Evolutionary conservation across 495 filamentous ascomycete genomes (phyloP).

Genomic region (Aspergillus coremiiformis): DNA sequence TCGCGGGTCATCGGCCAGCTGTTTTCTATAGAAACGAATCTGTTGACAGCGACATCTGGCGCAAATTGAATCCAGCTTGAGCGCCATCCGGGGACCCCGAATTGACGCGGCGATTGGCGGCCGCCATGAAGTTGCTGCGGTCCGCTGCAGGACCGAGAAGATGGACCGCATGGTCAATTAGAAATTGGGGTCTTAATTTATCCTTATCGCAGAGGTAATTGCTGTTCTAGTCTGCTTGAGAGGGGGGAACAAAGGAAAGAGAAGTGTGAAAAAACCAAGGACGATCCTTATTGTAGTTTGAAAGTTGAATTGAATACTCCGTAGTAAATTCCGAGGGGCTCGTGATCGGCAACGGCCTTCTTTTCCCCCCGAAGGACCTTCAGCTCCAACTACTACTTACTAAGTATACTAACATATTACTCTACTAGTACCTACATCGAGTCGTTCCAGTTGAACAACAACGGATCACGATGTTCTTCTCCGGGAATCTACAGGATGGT

Average conservation of each 20-base stretch:
- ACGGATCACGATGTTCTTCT: conserved; percentile 57
- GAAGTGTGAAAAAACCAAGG: neutral
- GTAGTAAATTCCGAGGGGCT: conserved; percentile 5
- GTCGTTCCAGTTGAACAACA: neutral
- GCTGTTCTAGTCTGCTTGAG: neutral
- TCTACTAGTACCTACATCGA: no score
- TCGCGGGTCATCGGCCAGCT: conserved; percentile 53
- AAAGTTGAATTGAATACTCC: neutral
- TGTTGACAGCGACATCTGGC: conserved; percentile 34
- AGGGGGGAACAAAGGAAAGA: neutral
- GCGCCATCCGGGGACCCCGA: conserved; percentile 13
- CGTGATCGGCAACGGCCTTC: conserved; percentile 3
- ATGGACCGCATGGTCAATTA: conserved; percentile 26
- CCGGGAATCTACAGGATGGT: conserved; percentile 69
- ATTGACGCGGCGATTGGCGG: conserved; percentile 14
- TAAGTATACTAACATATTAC: no score
- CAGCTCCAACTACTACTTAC: no score
- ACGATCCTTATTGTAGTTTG: neutral
- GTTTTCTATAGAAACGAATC: conserved; percentile 21
- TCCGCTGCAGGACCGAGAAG: conserved; percentile 24
- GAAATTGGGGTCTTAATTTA: neutral
- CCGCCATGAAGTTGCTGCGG: conserved; percentile 20
- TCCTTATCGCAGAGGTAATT: neutral
- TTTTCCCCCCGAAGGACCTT: conserved; percentile 8
- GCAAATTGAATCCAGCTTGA: conserved; percentile 31